These are phyloP conservation scores for Penicillium decumbens DNA, from an alignment of 2,329 filamentous ascomycete species.

Conservation along the genomic window DNA sequence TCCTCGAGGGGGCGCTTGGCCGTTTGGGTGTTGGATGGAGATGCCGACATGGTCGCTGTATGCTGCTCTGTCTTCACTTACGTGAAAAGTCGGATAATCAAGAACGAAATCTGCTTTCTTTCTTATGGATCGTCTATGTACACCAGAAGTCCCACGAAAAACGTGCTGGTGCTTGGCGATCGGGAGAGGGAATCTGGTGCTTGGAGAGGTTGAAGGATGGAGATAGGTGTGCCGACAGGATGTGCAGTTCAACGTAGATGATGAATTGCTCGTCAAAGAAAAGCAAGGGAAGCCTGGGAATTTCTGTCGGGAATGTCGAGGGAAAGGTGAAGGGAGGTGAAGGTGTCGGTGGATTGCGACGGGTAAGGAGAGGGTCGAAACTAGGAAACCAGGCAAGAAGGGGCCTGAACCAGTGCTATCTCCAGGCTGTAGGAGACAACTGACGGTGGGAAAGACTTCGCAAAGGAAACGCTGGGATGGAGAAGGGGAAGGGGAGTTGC, in stretches of 20 bases:
- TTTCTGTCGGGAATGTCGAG: conserved; percentile 9
- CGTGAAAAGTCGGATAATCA: conserved; percentile 44
- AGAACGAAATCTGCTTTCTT: conserved; percentile 49
- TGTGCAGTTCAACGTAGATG: conserved; percentile 25
- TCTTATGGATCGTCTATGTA: conserved; percentile 64
- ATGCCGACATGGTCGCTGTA: conserved; percentile 66
- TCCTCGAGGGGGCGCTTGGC: conserved; percentile 93
- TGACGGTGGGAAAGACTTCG: background rate
- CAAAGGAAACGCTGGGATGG: conserved; percentile 3
- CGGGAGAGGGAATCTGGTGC: conserved; percentile 40
- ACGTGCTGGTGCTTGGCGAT: conserved; percentile 72
- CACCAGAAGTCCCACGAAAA: conserved; percentile 88
- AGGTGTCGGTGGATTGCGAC: conserved; percentile 18
- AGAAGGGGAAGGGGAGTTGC: background rate
- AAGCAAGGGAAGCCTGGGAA: conserved; percentile 17
- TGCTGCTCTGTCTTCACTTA: conserved; percentile 37
- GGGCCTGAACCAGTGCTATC: conserved; percentile 1
- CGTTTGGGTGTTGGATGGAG: conserved; percentile 47
- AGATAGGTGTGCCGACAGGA: conserved; percentile 30
- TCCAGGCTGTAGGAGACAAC: background rate
- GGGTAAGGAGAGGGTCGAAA: conserved; percentile 12
- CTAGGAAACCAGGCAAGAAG: conserved; percentile 17
- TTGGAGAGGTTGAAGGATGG: conserved; percentile 29
- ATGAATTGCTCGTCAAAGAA: conserved; percentile 8
- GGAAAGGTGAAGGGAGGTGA: conserved; percentile 9